phyloP scores from a whole-genome alignment of 2,329 filamentous ascomycete species.

The Paramyrothecium roridum region DNA sequence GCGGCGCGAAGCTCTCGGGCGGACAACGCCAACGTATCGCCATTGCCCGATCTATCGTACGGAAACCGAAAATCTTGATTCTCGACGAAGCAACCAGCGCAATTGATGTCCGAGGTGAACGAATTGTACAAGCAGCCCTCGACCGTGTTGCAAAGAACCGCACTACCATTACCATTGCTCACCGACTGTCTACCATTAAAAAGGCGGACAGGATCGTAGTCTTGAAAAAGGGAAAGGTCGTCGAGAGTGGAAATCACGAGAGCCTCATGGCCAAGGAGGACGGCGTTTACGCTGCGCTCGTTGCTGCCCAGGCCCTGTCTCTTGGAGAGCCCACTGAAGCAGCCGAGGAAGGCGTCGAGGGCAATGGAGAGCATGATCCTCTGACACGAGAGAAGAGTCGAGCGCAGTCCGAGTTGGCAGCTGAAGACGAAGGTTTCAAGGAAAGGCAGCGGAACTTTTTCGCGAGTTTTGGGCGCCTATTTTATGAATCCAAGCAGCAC shows the following conservation, averaged over 20 bases:
- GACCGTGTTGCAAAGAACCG: constrained; percentile 58
- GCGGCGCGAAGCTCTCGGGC: constrained; percentile 75
- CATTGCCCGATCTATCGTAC: constrained; percentile 72
- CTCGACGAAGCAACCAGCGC: constrained; percentile 77
- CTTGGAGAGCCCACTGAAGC: constrained; percentile 44
- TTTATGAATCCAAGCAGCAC: constrained; percentile 52
- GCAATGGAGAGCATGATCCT: constrained; percentile 37
- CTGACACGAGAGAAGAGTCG: constrained; percentile 44
- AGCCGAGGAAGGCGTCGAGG: constrained; percentile 24
- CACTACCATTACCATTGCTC: constrained; percentile 72
- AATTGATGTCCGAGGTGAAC: constrained; percentile 51
- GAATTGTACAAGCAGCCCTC: constrained; percentile 63
- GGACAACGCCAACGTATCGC: constrained; percentile 82
- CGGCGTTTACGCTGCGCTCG: constrained; percentile 66
- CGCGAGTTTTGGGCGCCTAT: constrained; percentile 51
- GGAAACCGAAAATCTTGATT: constrained; percentile 67
- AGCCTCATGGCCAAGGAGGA: constrained; percentile 58
- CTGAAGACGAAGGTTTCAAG: constrained; percentile 15
- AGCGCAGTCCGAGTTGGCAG: constrained; percentile 29
- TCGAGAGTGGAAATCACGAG: constrained; percentile 75
- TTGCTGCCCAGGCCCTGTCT: constrained; percentile 59
- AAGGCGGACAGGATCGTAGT: constrained; percentile 79
- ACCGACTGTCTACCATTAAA: constrained; percentile 71
- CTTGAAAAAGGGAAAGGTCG: constrained; percentile 64
- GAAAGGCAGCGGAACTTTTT: constrained; percentile 40